Evolutionary conservation across 2,329 filamentous ascomycete species (phyloP), one percentile per base, ranked within the genome.

Genomic region (Botrytis sinoallii): DNA sequence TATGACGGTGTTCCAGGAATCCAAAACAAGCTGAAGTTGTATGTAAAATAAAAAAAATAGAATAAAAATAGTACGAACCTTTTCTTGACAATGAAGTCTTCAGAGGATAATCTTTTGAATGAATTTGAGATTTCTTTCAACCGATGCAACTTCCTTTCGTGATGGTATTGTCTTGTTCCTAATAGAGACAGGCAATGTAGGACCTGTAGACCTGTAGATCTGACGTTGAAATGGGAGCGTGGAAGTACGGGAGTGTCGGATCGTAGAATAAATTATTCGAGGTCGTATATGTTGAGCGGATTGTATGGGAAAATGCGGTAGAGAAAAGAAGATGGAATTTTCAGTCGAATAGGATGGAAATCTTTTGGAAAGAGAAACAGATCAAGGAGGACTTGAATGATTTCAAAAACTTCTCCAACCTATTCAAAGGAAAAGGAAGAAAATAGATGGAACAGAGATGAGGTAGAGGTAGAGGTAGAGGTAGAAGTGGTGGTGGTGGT

Each of bases 61-160:
- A n/a, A n/a, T 12, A 52, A 52, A 14, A n/a, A 20, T n/a, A 14
- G n/a, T 57, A 67, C 70, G 60, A 66, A 72, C 70, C 70, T 72
- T 72, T 72, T 72, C 70, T 44, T 59, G 61, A 72, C 70, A 67
- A 22, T 67, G 20, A 72, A 72, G 61, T 66, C 61, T 65, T 65
- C 59, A 67, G 48, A 72, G 61, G 46, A 72, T 55, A 55, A 55
- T 20, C 25, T 68, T 68, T 52, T 18, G 18, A 6, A 38, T 67
- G 64, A 67, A 52, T 52, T 38, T 52, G 7, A 9, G 48, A n/a
- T 25, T 12, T 52, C 38, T 38, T 12, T 16, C n/a, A 35, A 12
- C 25, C 20, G 1, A n/a, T 38, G 32, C 64, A 40, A n/a, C 32
- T 40, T 67, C 20, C 25, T 18, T 67, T n/a, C 25, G 32, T 38